Conservation (phyloP, 345 rosid species). For the Eutrema heterophyllum region DNA sequence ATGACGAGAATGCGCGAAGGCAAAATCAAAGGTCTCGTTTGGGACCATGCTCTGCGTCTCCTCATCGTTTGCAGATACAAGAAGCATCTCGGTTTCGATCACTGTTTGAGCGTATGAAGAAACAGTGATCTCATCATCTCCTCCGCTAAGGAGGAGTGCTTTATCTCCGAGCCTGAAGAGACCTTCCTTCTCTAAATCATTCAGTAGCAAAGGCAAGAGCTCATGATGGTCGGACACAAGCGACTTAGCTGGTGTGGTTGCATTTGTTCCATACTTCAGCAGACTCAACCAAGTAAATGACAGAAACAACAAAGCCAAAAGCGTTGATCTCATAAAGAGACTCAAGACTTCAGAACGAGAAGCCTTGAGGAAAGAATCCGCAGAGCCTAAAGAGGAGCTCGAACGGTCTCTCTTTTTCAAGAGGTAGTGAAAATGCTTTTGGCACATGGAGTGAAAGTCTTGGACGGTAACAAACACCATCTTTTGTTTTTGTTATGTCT, state of each 20-base stretch:
- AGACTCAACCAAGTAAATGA: slow-evolving; percentile 35
- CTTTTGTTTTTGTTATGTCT: slow-evolving; percentile 11
- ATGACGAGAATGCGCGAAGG: slow-evolving; percentile 39
- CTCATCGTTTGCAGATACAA: slow-evolving; percentile 37
- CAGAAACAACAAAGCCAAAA: slow-evolving; percentile 43
- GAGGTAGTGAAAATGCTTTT: slow-evolving; percentile 18
- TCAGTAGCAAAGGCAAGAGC: slow-evolving; percentile 38
- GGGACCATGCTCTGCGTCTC: slow-evolving; percentile 39
- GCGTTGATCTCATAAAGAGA: slow-evolving; percentile 35
- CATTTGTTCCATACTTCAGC: slow-evolving; percentile 10
- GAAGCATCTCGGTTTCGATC: slow-evolving; percentile 29
- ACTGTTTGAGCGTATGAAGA: slow-evolving; percentile 28
- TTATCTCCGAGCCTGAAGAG: slow-evolving; percentile 38
- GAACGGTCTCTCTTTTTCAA: slow-evolving; percentile 17
- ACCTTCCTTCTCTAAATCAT: slow-evolving; percentile 58
- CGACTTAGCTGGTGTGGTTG: not conserved
- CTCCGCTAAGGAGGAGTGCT: slow-evolving; percentile 38
- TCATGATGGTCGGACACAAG: slow-evolving; percentile 17
- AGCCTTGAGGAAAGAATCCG: slow-evolving; percentile 34
- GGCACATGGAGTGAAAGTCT: slow-evolving; percentile 35
- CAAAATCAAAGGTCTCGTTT: slow-evolving; percentile 40
- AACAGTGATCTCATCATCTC: slow-evolving; percentile 29
- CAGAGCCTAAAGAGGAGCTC: slow-evolving; percentile 23
- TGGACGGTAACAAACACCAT: slow-evolving; percentile 43
- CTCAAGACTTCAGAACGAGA: slow-evolving; percentile 35